These are phyloP conservation scores for Trichoderma afroharzianum DNA, from an alignment of 2,329 filamentous ascomycete genomes.

Conservation along the genomic window DNA sequence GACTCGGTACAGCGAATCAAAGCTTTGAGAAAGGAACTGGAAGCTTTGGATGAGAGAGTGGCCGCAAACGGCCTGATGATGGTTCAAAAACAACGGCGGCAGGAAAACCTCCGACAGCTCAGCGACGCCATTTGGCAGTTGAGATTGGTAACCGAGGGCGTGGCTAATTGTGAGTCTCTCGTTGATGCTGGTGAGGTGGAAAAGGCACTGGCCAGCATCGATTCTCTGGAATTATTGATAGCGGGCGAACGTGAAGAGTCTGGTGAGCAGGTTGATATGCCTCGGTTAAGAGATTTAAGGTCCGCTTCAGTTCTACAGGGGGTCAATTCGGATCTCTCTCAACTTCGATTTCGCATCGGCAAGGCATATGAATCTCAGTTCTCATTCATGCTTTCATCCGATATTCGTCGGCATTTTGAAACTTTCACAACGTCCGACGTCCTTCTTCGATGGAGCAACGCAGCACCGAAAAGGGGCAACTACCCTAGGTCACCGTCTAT, in stretches of 20 bases:
- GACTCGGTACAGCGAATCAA: slow-evolving; percentile 88
- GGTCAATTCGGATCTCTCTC: slow-evolving; percentile 70
- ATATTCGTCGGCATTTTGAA: slow-evolving; percentile 77
- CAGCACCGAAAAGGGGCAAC: slow-evolving; percentile 68
- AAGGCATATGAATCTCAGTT: slow-evolving; percentile 83
- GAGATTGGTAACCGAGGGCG: slow-evolving; percentile 69
- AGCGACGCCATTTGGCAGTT: slow-evolving; percentile 81
- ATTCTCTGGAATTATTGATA: slow-evolving; percentile 74
- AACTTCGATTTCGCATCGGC: slow-evolving; percentile 76
- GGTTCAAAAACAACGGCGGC: slow-evolving; percentile 73
- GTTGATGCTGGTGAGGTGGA: slow-evolving; percentile 84
- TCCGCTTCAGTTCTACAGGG: slow-evolving; percentile 76
- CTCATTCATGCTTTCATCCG: slow-evolving; percentile 69
- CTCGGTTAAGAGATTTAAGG: slow-evolving; percentile 63
- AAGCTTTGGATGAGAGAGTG: slow-evolving; percentile 80
- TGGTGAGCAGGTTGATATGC: slow-evolving; percentile 28
- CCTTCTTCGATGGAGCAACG: slow-evolving; percentile 77
- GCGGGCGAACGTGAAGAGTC: slow-evolving; percentile 59
- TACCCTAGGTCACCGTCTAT: slow-evolving; percentile 64
- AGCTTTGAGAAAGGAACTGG: slow-evolving; percentile 71
- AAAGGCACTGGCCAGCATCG: slow-evolving; percentile 72
- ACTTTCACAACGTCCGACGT: slow-evolving; percentile 69
- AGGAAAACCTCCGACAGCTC: slow-evolving; percentile 80
- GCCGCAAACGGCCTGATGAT: slow-evolving; percentile 81
- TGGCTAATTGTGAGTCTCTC: slow-evolving; percentile 72